Percentiles rank a stretch among this genome's conserved stretches.
Conservation (phyloP, 495 filamentous ascomycete genomes). For the Xylaria castorea region DNA sequence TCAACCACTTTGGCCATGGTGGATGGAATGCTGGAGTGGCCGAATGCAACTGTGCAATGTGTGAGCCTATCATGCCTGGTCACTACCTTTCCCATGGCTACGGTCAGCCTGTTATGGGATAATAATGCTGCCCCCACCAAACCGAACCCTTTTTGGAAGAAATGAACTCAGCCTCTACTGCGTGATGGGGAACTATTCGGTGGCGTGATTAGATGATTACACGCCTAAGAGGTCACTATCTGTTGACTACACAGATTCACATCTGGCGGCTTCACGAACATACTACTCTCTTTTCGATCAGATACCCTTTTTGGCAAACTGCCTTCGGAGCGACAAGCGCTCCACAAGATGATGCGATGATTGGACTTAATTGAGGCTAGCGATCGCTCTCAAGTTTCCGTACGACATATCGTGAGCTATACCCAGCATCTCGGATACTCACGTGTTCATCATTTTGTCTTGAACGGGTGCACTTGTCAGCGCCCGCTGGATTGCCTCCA, state of each 20-base stretch:
- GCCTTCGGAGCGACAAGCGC: slow-evolving; percentile 11
- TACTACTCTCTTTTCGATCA: slow-evolving; percentile 39
- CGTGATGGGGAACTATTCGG: background rate
- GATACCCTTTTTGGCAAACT: slow-evolving; percentile 39
- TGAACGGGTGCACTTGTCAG: background rate
- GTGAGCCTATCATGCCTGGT: slow-evolving; percentile 60
- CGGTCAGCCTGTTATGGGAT: slow-evolving; percentile 70
- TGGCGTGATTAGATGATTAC: background rate
- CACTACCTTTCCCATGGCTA: slow-evolving; percentile 59
- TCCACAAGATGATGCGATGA: background rate
- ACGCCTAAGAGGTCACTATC: background rate
- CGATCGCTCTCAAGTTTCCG: background rate
- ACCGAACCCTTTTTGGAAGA: background rate
- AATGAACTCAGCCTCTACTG: background rate
- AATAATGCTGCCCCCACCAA: slow-evolving; percentile 26
- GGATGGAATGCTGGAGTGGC: slow-evolving; percentile 65
- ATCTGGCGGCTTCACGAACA: slow-evolving; percentile 40
- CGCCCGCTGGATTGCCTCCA: slow-evolving; percentile 12
- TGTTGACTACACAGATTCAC: slow-evolving; percentile 30
- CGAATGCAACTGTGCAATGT: slow-evolving; percentile 74
- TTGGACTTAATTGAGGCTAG: background rate
- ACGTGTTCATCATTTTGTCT: background rate
- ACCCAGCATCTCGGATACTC: background rate
- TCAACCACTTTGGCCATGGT: slow-evolving; percentile 62
- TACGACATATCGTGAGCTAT: background rate